Evolutionary conservation across 1,139 yeast species (phyloP).

Genomic region (Kodamaea anthophila): DNA sequence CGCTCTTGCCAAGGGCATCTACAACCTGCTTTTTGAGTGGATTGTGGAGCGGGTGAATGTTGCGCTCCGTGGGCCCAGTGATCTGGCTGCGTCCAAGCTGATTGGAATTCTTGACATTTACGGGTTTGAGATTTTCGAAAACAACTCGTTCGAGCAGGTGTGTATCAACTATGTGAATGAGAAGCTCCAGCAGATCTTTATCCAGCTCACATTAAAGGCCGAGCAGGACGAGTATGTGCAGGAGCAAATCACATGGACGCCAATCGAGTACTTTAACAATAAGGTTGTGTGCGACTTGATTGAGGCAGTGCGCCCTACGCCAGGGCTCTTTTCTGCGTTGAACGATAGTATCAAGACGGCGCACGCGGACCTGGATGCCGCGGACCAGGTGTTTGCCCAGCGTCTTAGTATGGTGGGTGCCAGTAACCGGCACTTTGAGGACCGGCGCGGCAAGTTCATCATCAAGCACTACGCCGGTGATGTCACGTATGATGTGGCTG

Average conservation of each 20-base stretch:
- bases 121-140: constrained; percentile 96
- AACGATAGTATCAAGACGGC: constrained; percentile 98
- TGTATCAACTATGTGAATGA: constrained; percentile 97
- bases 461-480: constrained; percentile 98
- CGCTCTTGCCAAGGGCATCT: constrained; percentile 91
- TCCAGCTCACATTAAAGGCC: constrained; percentile 89
- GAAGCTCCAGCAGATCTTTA: constrained; percentile 93
- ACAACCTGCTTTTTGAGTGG: constrained; percentile 93
- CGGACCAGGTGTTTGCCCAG: constrained; percentile 94
- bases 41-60: constrained; percentile 89
- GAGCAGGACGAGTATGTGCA: constrained; percentile 97
- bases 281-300: constrained; percentile 95
- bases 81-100: constrained; percentile 45
- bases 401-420: constrained; percentile 78
- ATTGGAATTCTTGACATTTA: constrained; percentile 96
- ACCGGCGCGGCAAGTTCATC: constrained; percentile 80
- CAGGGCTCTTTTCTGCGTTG: constrained; percentile 93
- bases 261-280: constrained; percentile 93
- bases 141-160: constrained; percentile 92
- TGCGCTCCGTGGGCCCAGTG: constrained; percentile 37
- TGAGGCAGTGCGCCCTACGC: constrained; percentile 85
- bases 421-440: constrained; percentile 80
- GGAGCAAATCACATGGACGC: constrained; percentile 96
- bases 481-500: constrained; percentile 83
- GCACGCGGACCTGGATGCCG: constrained; percentile 95